Evolutionary conservation across 305 asterid genomes (phyloP).

Genomic region (Coffea humblotiana): DNA sequence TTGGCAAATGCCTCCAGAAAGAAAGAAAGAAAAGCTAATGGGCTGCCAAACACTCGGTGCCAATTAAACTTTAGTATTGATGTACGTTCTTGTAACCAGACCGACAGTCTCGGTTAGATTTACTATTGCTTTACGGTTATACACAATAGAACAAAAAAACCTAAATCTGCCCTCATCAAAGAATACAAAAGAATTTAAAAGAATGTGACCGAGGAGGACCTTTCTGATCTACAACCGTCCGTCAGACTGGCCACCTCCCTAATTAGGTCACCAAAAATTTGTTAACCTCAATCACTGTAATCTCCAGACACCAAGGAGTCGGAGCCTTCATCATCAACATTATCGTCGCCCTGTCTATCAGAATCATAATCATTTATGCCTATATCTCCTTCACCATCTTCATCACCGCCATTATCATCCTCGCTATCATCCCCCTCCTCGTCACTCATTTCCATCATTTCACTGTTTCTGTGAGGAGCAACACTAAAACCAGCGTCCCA

Average conservation of each 20-base stretch:
- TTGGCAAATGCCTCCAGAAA: background rate
- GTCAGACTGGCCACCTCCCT: background rate
- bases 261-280: constrained; percentile 16
- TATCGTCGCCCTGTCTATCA: constrained; percentile 35
- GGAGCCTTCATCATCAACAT: constrained; percentile 51
- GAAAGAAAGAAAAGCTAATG: background rate
- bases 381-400: constrained; percentile 38
- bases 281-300: constrained; percentile 59
- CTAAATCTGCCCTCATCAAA: constrained; percentile 12
- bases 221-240: constrained; percentile 2
- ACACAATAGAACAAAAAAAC: constrained; percentile 8
- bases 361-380: constrained; percentile 43
- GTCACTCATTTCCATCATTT: constrained; percentile 60
- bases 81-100: background rate
- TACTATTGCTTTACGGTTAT: constrained; percentile 9
- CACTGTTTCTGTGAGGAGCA: constrained; percentile 35
- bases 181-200: constrained; percentile 13
- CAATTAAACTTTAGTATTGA: background rate
- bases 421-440: constrained; percentile 60
- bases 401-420: constrained; percentile 38
- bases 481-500: constrained; percentile 46
- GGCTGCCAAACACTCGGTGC: background rate
- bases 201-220: constrained; percentile 5
- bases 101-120: constrained; percentile 1
- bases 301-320: constrained; percentile 65